These are phyloP conservation scores for Calonectria hawksworthii DNA, from an alignment of 2,329 filamentous ascomycete species.

Conservation along the genomic window DNA sequence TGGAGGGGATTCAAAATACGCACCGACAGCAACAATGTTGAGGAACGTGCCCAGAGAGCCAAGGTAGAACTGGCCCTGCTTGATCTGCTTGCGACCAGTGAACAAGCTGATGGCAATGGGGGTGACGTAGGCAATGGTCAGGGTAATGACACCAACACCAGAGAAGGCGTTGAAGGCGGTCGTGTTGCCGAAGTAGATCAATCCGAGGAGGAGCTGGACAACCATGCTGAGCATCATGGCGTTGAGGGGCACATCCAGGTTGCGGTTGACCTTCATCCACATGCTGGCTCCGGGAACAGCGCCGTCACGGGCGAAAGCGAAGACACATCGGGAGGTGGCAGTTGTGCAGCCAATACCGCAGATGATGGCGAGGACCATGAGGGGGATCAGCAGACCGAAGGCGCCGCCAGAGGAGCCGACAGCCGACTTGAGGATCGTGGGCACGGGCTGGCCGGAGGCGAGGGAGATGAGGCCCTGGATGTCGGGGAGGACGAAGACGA, in stretches of 20 bases:
- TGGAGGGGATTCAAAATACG: slow-evolving; percentile 45
- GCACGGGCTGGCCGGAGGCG: slow-evolving; percentile 68
- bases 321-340: slow-evolving; percentile 75
- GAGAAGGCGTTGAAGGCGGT: slow-evolving; percentile 82
- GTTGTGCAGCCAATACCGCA: slow-evolving; percentile 80
- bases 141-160: slow-evolving; percentile 77
- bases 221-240: slow-evolving; percentile 80
- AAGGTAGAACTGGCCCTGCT: slow-evolving; percentile 70
- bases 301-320: slow-evolving; percentile 79
- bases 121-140: slow-evolving; percentile 77
- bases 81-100: slow-evolving; percentile 71
- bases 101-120: slow-evolving; percentile 76
- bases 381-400: slow-evolving; percentile 73
- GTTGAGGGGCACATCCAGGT: slow-evolving; percentile 76
- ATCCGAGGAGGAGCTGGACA: slow-evolving; percentile 73
- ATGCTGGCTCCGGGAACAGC: slow-evolving; percentile 74
- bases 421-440: slow-evolving; percentile 73
- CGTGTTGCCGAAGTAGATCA: slow-evolving; percentile 78
- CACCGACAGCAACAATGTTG: slow-evolving; percentile 76
- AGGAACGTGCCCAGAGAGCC: slow-evolving; percentile 71
- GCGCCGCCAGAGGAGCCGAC: slow-evolving; percentile 72
- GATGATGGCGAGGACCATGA: slow-evolving; percentile 75
- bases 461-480: slow-evolving; percentile 67
- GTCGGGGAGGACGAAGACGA: slow-evolving; percentile 78
- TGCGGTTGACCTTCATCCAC: slow-evolving; percentile 74